Evolutionary conservation across 2,329 filamentous ascomycete species (phyloP).

Genomic region (Venturia oleaginea): DNA sequence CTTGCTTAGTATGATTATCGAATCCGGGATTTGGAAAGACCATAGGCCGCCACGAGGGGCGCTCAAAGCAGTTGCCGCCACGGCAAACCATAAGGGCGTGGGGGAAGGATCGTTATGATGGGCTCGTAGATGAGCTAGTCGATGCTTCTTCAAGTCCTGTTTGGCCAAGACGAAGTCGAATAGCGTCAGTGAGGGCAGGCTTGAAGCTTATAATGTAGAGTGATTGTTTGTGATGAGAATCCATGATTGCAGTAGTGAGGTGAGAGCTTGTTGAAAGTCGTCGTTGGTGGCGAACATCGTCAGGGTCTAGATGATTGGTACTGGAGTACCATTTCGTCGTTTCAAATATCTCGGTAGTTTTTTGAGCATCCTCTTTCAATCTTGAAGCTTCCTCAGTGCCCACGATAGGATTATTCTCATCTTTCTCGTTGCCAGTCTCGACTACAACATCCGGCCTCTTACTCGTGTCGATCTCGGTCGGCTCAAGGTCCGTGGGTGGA

Average conservation of each 20-base stretch:
- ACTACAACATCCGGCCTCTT: conserved; percentile 15
- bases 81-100: conserved; percentile 44
- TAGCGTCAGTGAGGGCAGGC: conserved; percentile 1
- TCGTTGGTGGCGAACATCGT: neutral
- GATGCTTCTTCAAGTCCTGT: conserved; percentile 22
- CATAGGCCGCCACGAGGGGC: conserved; percentile 47
- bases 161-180: conserved; percentile 19
- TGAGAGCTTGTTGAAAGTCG: neutral
- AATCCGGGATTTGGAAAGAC: conserved; percentile 41
- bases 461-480: conserved; percentile 15
- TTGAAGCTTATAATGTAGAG: neutral
- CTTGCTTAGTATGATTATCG: conserved; percentile 42
- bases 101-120: conserved; percentile 11
- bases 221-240: neutral
- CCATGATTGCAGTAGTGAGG: neutral
- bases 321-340: neutral
- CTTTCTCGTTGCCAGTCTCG: neutral
- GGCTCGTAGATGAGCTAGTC: conserved; percentile 18
- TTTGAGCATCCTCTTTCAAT: neutral
- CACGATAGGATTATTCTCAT: too few relatives aligned
- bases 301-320: neutral
- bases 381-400: neutral
- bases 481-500: conserved; percentile 15
- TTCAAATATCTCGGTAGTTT: neutral
- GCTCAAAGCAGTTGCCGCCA: conserved; percentile 43